These are phyloP conservation scores for Epicoccum sorghinum DNA, from an alignment of 2,329 filamentous ascomycete species.

Conservation along the genomic window DNA sequence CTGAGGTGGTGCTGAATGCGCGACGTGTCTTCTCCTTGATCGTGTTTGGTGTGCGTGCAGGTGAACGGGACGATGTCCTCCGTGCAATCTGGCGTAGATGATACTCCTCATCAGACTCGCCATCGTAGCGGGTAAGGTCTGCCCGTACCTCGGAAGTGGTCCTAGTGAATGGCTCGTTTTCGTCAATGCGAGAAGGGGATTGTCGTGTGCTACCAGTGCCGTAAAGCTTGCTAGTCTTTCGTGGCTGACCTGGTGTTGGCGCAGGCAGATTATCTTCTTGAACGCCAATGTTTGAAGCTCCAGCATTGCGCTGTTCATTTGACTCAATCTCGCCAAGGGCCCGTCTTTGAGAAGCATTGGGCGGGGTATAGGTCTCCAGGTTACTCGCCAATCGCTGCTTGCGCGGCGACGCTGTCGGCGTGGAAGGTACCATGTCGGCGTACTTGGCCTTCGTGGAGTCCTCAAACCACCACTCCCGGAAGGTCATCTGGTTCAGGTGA, in stretches of 20 bases:
- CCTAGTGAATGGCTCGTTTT: slow-evolving; percentile 57
- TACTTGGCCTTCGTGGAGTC: slow-evolving; percentile 81
- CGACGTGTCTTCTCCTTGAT: slow-evolving; percentile 70
- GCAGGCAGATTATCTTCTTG: slow-evolving; percentile 92
- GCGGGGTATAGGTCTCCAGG: slow-evolving; percentile 79
- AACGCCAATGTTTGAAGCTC: slow-evolving; percentile 61
- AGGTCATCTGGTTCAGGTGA: slow-evolving; percentile 93
- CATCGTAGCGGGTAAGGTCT: slow-evolving; percentile 62
- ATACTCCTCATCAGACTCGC: slow-evolving; percentile 82
- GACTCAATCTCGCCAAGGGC: slow-evolving; percentile 93
- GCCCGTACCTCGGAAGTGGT: slow-evolving; percentile 65
- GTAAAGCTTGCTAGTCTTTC: slow-evolving; percentile 82
- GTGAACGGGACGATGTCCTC: slow-evolving; percentile 70
- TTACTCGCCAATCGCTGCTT: slow-evolving; percentile 63
- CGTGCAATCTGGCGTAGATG: slow-evolving; percentile 69
- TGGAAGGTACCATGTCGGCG: slow-evolving; percentile 65
- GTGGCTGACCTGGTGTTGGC: slow-evolving; percentile 92
- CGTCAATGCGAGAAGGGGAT: slow-evolving; percentile 50
- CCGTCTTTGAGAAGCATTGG: slow-evolving; percentile 76
- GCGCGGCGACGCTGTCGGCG: slow-evolving; percentile 61
- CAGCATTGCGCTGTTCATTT: slow-evolving; percentile 63
- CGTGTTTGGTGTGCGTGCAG: slow-evolving; percentile 60
- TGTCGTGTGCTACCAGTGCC: slow-evolving; percentile 56
- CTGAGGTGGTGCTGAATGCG: slow-evolving; percentile 74
- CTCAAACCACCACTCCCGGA: slow-evolving; percentile 96